phyloP scores from a whole-genome alignment of 306 rosid species.

The Medicago lupulina region DNA sequence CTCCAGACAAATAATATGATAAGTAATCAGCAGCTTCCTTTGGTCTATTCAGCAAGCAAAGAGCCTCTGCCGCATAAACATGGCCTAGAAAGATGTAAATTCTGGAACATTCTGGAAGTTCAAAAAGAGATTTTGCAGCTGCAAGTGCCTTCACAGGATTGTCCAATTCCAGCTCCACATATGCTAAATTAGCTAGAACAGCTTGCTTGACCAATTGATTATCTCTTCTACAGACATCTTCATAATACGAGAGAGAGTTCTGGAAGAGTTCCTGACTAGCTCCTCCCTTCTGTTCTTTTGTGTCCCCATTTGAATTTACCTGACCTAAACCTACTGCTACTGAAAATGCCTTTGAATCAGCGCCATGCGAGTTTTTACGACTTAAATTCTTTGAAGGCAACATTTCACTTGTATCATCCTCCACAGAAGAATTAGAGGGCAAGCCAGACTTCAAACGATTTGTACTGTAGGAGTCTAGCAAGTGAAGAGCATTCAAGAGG shows the following conservation, averaged over 20 bases:
- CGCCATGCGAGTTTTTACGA: conserved; percentile 58
- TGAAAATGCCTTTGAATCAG: conserved; percentile 69
- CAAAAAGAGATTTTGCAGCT: conserved; percentile 67
- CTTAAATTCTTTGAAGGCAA: conserved; percentile 64
- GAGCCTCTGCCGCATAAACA: conserved; percentile 95
- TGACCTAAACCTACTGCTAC: conserved; percentile 64
- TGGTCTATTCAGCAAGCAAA: conserved; percentile 82
- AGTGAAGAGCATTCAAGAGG: conserved; percentile 73
- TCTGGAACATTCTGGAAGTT: conserved; percentile 87
- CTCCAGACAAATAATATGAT: conserved; percentile 73
- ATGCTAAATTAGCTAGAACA: conserved; percentile 86
- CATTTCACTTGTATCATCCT: conserved; percentile 65
- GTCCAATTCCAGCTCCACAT: conserved; percentile 86
- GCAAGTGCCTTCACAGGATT: conserved; percentile 81
- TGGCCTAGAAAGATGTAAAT: conserved; percentile 81
- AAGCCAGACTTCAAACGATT: conserved; percentile 57
- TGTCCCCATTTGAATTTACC: conserved; percentile 78
- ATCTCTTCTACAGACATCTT: conserved; percentile 70
- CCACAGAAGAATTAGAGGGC: conserved; percentile 71
- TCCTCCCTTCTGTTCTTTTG: conserved; percentile 85
- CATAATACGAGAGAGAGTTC: conserved; percentile 78
- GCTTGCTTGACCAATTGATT: conserved; percentile 84
- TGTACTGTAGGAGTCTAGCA: conserved; percentile 61
- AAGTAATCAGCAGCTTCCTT: conserved; percentile 87
- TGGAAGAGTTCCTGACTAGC: conserved; percentile 82